Evolutionary conservation across 1,284 basidiomycete species (phyloP), one percentile per base, ranked within the genome.

Genomic region (Ustilago cynodontis): DNA sequence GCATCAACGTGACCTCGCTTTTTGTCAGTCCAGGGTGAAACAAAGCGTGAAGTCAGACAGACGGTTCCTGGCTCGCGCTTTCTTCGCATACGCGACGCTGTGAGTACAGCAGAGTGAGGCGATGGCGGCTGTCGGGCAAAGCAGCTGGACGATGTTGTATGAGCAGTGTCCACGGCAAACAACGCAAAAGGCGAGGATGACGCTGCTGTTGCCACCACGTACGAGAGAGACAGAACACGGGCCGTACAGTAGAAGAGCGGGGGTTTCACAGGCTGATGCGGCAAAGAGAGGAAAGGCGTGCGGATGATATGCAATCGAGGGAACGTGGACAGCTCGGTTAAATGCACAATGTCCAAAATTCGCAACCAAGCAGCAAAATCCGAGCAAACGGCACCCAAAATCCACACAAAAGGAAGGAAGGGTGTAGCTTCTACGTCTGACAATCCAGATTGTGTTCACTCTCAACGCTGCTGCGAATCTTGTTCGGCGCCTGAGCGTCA

Each of bases 271-370:
- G n/a, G n/a, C n/a, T n/a, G n/a, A n/a, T n/a, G n/a, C n/a, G n/a
- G n/a, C n/a, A n/a, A n/a, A n/a, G n/a, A n/a, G n/a, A n/a, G n/a
- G 14, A 16, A 57, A 47, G 43, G n/a, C 28, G 26, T n/a, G 47
- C 14, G 28, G 26, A 22, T 26, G 31, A 22, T 49, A 65, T 71
- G 62, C 58, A 71, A 13, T 58, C 59, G 69, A 71, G 69, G 63
- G 69, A 71, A 71, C 69, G 69, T 71, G 69, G 63, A 66, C 69
- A 71, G 49, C 63, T 71, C 63, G 63, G 41, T 39, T 71, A 62
- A 24, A 71, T 65, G 53, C 59, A 37, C 8, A 39, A 39, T 22
- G 54, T 26, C 26, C 49, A 51, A 56, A 56, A 29, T 56, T 56
- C 28, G 54, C 39, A 29, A 47, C 45, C 20, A 47, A 47, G 35